These are phyloP conservation scores for Kodamaea kakaduensis DNA, from an alignment of 805 yeast genomes.

Conservation along the genomic window DNA sequence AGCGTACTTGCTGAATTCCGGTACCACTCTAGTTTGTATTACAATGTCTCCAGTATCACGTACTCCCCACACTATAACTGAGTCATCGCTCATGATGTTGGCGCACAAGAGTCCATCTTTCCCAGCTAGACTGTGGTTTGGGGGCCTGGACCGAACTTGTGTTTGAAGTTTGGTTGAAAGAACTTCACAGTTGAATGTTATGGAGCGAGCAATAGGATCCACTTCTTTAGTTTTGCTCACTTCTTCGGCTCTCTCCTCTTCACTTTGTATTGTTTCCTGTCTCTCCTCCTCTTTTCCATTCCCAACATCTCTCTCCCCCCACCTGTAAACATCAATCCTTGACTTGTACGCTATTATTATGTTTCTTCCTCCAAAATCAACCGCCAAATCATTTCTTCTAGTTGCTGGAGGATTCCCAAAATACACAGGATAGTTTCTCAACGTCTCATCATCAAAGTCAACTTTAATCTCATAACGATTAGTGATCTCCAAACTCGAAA, in stretches of 20 bases:
- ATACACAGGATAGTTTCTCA: conserved; percentile 6
- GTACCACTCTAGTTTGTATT: conserved; percentile 19
- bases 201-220: too few relatives aligned
- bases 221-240: too few relatives aligned
- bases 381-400: conserved; percentile 19
- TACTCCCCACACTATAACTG: conserved; percentile 41
- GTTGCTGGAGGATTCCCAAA: conserved; percentile 9
- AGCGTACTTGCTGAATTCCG: conserved; percentile 19
- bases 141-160: background rate
- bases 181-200: conserved; percentile 15
- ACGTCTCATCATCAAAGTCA: conserved; percentile 11
- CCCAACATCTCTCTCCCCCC: background rate
- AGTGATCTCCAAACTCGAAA: conserved; percentile 9
- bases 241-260: too few relatives aligned
- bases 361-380: conserved; percentile 31
- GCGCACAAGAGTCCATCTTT: conserved; percentile 40
- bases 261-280: too few relatives aligned
- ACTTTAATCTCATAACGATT: conserved; percentile 14
- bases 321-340: conserved; percentile 19
- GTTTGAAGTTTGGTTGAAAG: conserved; percentile 19
- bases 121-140: conserved; percentile 18
- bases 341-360: conserved; percentile 21
- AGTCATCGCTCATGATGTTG: conserved; percentile 36
- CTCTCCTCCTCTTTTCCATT: too few relatives aligned
- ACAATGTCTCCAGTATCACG: conserved; percentile 22